Conservation (phyloP, 257 asterid species). For the Jaltomata sinuosa region DNA sequence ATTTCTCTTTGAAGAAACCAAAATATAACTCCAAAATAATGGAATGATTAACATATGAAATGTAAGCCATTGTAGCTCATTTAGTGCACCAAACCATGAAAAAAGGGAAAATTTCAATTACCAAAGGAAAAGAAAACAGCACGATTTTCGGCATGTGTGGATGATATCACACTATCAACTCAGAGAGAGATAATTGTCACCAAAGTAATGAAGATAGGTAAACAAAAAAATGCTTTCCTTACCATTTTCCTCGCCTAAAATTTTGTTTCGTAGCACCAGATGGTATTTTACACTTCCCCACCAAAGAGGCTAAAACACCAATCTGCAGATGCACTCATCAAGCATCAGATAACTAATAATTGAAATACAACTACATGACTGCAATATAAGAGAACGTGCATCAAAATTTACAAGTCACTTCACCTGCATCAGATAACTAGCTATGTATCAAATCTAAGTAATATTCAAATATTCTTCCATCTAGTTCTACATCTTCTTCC, state of each 20-base stretch:
- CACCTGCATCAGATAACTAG: not conserved
- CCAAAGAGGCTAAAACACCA: not conserved
- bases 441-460: not conserved
- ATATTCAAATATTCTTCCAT: not conserved
- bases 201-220: not conserved
- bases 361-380: not conserved
- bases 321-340: not conserved
- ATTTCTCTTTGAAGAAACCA: not conserved
- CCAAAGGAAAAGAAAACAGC: not conserved
- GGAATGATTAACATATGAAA: not conserved
- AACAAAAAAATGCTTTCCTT: not conserved
- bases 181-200: not conserved
- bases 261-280: not conserved
- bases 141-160: not conserved
- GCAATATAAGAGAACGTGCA: not conserved
- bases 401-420: not conserved
- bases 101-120: not conserved
- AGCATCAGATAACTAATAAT: not conserved
- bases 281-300: not conserved
- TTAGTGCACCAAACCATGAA: not conserved
- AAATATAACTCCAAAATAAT: not conserved
- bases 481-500: not conserved
- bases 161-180: not conserved
- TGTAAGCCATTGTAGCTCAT: not conserved
- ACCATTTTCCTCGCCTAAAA: not conserved